Evolutionary conservation across 371 early-diverging fungal genomes (phyloP).

Genomic region (Saksenaea vasiformis): DNA sequence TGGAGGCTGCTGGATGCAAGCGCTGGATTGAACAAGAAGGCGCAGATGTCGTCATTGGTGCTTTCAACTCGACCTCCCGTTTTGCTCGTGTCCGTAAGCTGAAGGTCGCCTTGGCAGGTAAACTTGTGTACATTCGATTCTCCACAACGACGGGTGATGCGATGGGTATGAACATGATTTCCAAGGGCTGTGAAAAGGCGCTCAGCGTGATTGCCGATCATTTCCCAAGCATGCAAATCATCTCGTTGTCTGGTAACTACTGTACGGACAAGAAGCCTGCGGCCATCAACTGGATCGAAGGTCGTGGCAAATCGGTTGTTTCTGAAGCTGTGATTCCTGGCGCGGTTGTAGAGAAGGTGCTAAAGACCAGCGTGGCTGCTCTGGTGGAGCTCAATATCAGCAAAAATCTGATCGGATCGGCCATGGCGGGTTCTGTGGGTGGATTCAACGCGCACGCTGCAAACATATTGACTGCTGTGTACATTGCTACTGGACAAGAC

Average conservation of each 20-base stretch:
- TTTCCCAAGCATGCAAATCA: constrained; percentile 77
- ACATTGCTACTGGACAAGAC: constrained; percentile 95
- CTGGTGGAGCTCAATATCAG: constrained; percentile 79
- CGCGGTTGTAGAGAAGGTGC: constrained; percentile 74
- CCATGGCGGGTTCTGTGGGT: constrained; percentile 93
- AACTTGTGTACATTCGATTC: constrained; percentile 83
- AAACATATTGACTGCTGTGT: constrained; percentile 93
- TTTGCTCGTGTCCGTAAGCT: constrained; percentile 83
- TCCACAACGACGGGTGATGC: constrained; percentile 94
- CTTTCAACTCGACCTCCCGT: constrained; percentile 88
- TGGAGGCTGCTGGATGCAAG: constrained; percentile 72
- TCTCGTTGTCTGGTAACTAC: constrained; percentile 90
- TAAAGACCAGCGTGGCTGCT: constrained; percentile 84
- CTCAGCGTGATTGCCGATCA: constrained; percentile 59
- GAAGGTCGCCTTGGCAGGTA: constrained; percentile 87
- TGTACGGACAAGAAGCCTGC: constrained; percentile 98
- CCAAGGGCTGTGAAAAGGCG: constrained; percentile 90
- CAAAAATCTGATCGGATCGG: constrained; percentile 94
- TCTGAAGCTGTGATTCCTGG: constrained; percentile 87
- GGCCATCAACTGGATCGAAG: constrained; percentile 96
- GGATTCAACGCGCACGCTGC: constrained; percentile 97
- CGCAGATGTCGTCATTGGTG: constrained; percentile 60
- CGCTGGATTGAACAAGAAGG: constrained; percentile 82
- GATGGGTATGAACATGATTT: constrained; percentile 99
- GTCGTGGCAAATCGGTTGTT: constrained; percentile 94